Base-by-base conservation (phyloP, 176 grass and related monocot species). In the Oryza rufipogon region DNA sequence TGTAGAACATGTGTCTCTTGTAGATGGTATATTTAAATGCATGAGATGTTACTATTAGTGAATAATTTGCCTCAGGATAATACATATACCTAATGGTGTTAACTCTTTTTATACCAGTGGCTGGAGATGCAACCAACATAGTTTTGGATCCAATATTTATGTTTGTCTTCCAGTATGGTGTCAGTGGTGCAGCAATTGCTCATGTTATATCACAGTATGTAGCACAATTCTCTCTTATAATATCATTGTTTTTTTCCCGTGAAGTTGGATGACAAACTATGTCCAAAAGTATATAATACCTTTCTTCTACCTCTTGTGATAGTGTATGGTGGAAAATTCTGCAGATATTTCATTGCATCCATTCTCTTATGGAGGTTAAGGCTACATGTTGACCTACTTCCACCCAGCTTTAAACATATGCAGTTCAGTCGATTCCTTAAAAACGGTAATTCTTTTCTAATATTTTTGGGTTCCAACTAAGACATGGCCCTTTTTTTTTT, bases 171-270 rank as follows among this genome's bases (percentile, higher is more conserved):
- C 84, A 85, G 3, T 86, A 93, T 87, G 95, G 95, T 85, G 92
- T 95, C 63, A 79, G 87, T 75, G 95, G 95, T 70, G 95, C 92
- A n/a, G 95, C 95, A 48, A 89, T 97, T 82, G 88, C 95, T 80
- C 95, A 97, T 97, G 95, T 97, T 86, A 84, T 95, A 88, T 97
- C 95, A 92, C 95, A 97, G 95, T 97, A 91, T 47, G 95, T 87
- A 81, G 14, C 79, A 58, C 74, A 73, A 77, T 71, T 66, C 14
- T 77, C 61, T 81, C 8, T 74, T n/a, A 67, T 36, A 11, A 70
- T 83, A 71, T 2, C n/a, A 58, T 32, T 64, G 19, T 26, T 71
- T 71, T 34, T 76, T 52, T 6, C 36, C 5, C 47, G 36, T 14
- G 0, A 66, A 54, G 72, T 25, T 68, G 39, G 41, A 68, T 32